Evolutionary conservation across 2,329 filamentous ascomycete genomes (phyloP), one percentile per base, ranked within the genome.

Genomic region (Phialophora tarda): DNA sequence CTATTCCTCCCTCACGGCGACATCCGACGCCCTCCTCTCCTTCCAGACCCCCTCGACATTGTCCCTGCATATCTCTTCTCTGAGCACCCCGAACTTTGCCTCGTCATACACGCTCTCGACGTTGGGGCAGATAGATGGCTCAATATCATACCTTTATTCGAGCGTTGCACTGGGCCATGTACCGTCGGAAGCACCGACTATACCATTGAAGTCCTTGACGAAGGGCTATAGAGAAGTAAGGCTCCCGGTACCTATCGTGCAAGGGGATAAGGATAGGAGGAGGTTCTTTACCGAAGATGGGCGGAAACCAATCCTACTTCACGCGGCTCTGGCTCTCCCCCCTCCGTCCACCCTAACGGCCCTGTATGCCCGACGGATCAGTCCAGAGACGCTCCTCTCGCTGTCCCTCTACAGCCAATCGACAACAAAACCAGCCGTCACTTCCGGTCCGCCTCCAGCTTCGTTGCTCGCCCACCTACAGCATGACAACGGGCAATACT

Each of bases 61-160:
- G 56, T 90, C 92, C 67, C 83, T 99, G 61, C 92, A 92, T 65
- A 86, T 98, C 65, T 97, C 94, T 7, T 96, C 95, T 7, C 89
- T 99, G 32, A 92, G 93, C 7, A 93, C 93, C 21, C 90, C 92
- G 8, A 92, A 97, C 78, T 97, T 98, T 74, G 94, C 93, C 26
- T 96, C 93, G 17, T 94, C 93, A 44, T 99, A 99, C 79, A 91
- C 92, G 50, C 86, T 99, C 53, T 92, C 93, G 67, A 96, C 90
- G 50, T 86, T 96, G 17, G 95, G 94, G 66, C 85, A 96, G 41
- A 93, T 99, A 59, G 94, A 98, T 80, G 95, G 95, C 77, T 97
- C 93, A n/a, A 86, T 99, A 64, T 96, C 93, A 14, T 99, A 98
- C 80, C 87, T 99, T 62, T 98, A 96, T 82, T 96, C 93, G 57